Percentiles rank a stretch among this genome's conserved stretches.
Conservation (phyloP, 306 rosid species). For the Rubus idaeus region DNA sequence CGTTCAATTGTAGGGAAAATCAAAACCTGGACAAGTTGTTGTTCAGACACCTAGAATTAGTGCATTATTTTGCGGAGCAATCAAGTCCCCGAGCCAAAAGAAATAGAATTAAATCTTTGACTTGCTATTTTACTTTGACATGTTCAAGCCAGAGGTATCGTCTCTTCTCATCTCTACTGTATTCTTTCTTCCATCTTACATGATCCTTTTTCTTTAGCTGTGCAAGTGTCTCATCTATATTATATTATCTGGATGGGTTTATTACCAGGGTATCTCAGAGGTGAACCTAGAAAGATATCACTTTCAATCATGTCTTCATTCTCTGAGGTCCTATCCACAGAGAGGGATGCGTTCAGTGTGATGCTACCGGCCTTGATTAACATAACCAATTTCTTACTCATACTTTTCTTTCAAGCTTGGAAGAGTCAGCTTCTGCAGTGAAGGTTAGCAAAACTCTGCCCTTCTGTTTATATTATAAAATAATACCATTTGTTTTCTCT, state of each 20-base stretch:
- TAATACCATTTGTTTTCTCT: background rate
- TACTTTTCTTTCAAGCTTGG: conserved; percentile 69
- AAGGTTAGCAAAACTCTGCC: conserved; percentile 41
- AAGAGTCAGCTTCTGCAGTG: conserved; percentile 60
- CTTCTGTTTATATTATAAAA: background rate
- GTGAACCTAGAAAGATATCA: conserved; percentile 38
- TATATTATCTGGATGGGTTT: background rate
- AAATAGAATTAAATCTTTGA: conserved; percentile 33
- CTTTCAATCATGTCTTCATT: conserved; percentile 64
- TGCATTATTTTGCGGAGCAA: conserved; percentile 65
- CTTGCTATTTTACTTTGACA: conserved; percentile 46
- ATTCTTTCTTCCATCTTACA: background rate
- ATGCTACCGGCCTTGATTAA: conserved; percentile 54
- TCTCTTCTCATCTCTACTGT: background rate
- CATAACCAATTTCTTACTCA: conserved; percentile 73
- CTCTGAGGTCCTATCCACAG: conserved; percentile 57
- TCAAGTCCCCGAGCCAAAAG: conserved; percentile 36
- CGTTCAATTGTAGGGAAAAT: conserved; percentile 49
- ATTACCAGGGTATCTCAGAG: conserved; percentile 33
- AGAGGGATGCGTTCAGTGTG: conserved; percentile 76
- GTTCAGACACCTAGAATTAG: conserved; percentile 33
- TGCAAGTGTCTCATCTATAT: background rate
- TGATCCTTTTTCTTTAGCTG: background rate
- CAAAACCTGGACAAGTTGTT: conserved; percentile 24
- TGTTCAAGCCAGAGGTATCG: conserved; percentile 38